Percentiles rank a stretch among this genome's conserved stretches.
These are phyloP conservation scores for Brassica juncea DNA, from an alignment of 345 rosid species.

Conservation along the genomic window DNA sequence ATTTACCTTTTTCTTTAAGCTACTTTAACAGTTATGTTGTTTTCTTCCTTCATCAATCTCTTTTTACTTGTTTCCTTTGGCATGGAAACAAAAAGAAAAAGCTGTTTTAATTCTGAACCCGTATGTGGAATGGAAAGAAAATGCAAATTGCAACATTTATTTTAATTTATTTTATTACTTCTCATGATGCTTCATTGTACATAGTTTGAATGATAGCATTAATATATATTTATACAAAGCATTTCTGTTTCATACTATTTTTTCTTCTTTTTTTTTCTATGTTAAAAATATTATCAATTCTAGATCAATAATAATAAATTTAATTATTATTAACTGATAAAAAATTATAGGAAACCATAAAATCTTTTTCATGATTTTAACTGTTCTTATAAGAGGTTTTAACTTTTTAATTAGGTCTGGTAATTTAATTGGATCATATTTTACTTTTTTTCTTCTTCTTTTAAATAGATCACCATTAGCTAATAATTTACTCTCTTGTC, in stretches of 20 bases:
- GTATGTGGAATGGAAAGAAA: neutral
- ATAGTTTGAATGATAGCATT: slow-evolving; percentile 6
- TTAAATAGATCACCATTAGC: too few species aligned
- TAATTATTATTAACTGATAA: too few species aligned
- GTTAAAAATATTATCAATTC: too few species aligned
- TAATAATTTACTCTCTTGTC: too few species aligned
- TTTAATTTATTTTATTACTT: neutral
- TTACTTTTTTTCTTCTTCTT: too few species aligned
- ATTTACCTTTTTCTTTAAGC: neutral
- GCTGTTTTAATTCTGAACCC: slow-evolving; percentile 24
- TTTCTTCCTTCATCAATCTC: slow-evolving; percentile 10
- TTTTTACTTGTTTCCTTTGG: slow-evolving; percentile 10
- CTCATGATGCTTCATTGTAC: neutral
- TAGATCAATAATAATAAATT: too few species aligned
- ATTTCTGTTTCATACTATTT: neutral
- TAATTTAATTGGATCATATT: too few species aligned
- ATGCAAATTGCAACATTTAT: slow-evolving; percentile 21
- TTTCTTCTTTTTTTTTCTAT: too few species aligned
- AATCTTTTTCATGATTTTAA: too few species aligned
- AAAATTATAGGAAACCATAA: too few species aligned
- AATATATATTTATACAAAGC: neutral
- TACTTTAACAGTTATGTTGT: slow-evolving; percentile 37
- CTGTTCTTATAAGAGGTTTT: too few species aligned
- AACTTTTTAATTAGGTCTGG: neutral
- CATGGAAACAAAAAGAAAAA: slow-evolving; percentile 22